These are phyloP conservation scores for Verticillium albo-atrum DNA, from an alignment of 2,329 filamentous ascomycete genomes.

Conservation along the genomic window DNA sequence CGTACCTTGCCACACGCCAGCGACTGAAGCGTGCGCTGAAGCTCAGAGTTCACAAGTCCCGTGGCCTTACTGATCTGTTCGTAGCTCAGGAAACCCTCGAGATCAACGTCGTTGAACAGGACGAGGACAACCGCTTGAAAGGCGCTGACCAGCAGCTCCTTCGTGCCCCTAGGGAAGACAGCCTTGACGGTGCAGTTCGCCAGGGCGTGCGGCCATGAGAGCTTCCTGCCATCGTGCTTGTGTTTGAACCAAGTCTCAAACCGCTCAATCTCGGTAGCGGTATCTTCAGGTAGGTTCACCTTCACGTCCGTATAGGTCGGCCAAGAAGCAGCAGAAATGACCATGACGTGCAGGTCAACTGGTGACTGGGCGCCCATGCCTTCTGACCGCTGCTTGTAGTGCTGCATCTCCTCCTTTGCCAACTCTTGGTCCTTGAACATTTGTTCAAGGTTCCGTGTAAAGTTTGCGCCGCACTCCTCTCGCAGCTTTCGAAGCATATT, in stretches of 20 bases:
- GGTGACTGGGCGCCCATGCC: constrained; percentile 36
- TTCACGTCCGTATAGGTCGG: constrained; percentile 76
- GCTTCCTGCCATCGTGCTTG: constrained; percentile 82
- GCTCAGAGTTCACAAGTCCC: constrained; percentile 69
- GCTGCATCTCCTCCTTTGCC: constrained; percentile 86
- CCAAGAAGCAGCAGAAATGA: constrained; percentile 91
- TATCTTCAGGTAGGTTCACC: constrained; percentile 69
- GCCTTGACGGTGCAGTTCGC: constrained; percentile 85
- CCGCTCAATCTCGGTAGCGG: constrained; percentile 70
- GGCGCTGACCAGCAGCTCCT: constrained; percentile 85
- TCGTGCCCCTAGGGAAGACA: constrained; percentile 71
- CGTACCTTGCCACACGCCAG: constrained; percentile 87
- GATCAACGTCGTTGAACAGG: constrained; percentile 73
- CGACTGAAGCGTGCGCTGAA: constrained; percentile 88
- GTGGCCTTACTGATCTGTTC: constrained; percentile 70
- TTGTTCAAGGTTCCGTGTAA: constrained; percentile 95
- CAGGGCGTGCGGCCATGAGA: constrained; percentile 92
- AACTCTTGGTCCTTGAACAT: constrained; percentile 99
- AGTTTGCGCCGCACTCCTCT: constrained; percentile 86
- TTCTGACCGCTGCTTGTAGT: constrained; percentile 66
- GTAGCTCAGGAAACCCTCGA: constrained; percentile 65
- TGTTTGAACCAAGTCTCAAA: constrained; percentile 84
- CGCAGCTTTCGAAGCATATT: constrained; percentile 92
- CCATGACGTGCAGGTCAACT: constrained; percentile 78
- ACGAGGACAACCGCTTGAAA: constrained; percentile 90